Percentiles rank a stretch among this genome's conserved stretches.
These are phyloP conservation scores for Gregarina niphandrodes DNA, from an alignment of 169 alveolate genomes.

Conservation along the genomic window DNA sequence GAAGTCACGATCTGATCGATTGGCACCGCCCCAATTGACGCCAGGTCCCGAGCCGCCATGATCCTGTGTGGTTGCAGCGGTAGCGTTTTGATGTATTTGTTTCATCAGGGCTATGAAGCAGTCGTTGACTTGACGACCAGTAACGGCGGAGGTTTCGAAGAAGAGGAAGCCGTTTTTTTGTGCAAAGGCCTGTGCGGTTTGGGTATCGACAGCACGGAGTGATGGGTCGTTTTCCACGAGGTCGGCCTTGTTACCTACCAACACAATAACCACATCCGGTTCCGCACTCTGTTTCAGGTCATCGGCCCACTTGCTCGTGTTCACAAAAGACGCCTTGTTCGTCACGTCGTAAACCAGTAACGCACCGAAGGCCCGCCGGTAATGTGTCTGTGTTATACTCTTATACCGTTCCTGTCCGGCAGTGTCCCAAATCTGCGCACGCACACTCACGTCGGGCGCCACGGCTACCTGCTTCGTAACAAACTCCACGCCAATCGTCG, in stretches of 20 bases:
- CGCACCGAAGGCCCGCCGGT: constrained; percentile 73
- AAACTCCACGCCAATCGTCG: constrained; percentile 45
- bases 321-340: constrained; percentile 49
- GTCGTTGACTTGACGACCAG: too few species aligned
- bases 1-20: too few species aligned
- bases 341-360: constrained; percentile 68
- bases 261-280: constrained; percentile 70
- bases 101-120: too few species aligned
- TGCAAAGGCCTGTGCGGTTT: constrained; percentile 62
- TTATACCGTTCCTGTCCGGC: constrained; percentile 37
- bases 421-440: constrained; percentile 5
- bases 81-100: too few species aligned
- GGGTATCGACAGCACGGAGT: constrained; percentile 22
- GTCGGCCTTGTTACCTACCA: constrained; percentile 89
- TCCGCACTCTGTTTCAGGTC: constrained; percentile 78
- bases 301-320: constrained; percentile 50
- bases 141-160: too few species aligned
- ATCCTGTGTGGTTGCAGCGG: too few species aligned
- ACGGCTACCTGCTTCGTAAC: constrained; percentile 6
- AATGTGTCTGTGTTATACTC: constrained; percentile 63
- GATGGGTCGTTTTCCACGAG: constrained; percentile 52
- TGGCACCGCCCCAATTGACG: too few species aligned
- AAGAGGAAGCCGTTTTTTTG: constrained; percentile 53
- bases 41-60: too few species aligned
- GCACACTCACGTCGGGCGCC: background rate